Conservation (phyloP, 78 protist genomes). For the slime mould (Dictyostelium discoideum) region DNA sequence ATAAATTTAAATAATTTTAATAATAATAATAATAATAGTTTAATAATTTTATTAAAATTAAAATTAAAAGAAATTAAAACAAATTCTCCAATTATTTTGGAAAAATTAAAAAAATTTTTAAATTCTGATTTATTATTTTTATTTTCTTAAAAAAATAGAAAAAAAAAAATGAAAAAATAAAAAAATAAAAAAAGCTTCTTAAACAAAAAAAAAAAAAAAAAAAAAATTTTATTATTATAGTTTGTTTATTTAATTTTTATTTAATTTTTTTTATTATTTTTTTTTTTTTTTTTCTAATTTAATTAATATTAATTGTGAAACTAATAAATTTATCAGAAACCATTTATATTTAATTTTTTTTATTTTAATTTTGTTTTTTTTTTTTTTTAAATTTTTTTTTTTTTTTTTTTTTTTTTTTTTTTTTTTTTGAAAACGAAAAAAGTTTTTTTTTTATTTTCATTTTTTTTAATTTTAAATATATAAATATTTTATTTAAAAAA, state of each 20-base stretch:
- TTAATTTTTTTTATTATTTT: no score
- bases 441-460: not conserved
- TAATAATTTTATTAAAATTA: not conserved
- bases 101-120: not conserved
- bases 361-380: not conserved
- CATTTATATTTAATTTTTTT: not conserved
- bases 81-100: not conserved
- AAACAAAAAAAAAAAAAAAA: no score
- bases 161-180: not conserved
- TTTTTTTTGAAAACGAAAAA: not conserved
- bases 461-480: not conserved
- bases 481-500: not conserved
- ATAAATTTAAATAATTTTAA: no score
- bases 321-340: not conserved
- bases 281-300: no score
- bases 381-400: not conserved
- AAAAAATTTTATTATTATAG: not conserved
- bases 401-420: not conserved
- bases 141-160: not conserved
- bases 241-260: no score
- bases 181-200: not conserved
- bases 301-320: no score
- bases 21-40: not conserved
- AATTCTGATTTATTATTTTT: not conserved
- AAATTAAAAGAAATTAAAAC: not conserved